phyloP scores from a whole-genome alignment of 495 filamentous ascomycete species.

The Hyaloscypha hepaticicola region DNA sequence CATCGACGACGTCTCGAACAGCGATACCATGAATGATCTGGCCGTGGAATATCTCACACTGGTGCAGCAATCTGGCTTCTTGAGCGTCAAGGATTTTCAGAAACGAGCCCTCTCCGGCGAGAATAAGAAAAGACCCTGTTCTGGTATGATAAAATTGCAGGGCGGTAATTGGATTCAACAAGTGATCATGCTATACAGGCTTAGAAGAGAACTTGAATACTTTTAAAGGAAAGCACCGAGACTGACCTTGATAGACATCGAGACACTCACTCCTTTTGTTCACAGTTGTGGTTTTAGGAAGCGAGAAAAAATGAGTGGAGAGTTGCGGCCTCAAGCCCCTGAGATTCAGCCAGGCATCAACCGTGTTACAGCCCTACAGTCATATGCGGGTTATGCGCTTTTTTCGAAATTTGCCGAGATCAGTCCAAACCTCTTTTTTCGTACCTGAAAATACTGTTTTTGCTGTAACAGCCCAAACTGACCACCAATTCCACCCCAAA shows the following conservation, averaged over 20 bases:
- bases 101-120: slow-evolving; percentile 74
- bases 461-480: too few species aligned
- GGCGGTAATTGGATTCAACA: slow-evolving; percentile 58
- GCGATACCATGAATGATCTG: slow-evolving; percentile 72
- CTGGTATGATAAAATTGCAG: slow-evolving; percentile 45
- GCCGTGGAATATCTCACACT: slow-evolving; percentile 51
- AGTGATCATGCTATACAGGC: slow-evolving; percentile 32
- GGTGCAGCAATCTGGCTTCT: slow-evolving; percentile 36
- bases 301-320: too few species aligned
- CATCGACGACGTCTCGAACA: slow-evolving; percentile 30
- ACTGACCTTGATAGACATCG: slow-evolving; percentile 30
- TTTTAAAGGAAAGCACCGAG: not conserved
- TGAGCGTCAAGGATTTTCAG: slow-evolving; percentile 58
- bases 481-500: too few species aligned
- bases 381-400: too few species aligned
- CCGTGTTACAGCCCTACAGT: too few species aligned
- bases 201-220: not conserved
- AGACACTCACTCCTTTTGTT: not conserved
- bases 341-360: too few species aligned
- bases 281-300: not conserved
- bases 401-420: too few species aligned
- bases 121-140: slow-evolving; percentile 44
- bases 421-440: too few species aligned
- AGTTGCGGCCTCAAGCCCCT: too few species aligned
- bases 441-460: too few species aligned